Evolutionary conservation across 371 early-diverging fungal species (phyloP).

Genomic region (Lichtheimia ramosa): DNA sequence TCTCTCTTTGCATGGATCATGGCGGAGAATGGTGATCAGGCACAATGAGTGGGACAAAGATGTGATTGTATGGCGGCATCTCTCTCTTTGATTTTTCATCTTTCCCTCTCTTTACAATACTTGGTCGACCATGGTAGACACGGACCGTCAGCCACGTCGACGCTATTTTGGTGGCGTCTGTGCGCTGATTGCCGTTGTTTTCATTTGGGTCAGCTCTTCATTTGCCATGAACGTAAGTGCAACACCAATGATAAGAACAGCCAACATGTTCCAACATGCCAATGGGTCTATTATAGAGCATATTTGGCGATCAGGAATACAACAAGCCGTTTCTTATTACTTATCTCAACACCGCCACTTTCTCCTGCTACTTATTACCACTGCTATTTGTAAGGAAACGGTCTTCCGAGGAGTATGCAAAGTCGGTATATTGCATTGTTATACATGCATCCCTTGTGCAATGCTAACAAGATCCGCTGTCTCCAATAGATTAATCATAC

Average conservation of each 20-base stretch:
- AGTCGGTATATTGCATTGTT: conserved; percentile 10
- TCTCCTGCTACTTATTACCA: conserved; percentile 72
- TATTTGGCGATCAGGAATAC: conserved; percentile 69
- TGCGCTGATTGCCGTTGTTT: conserved; percentile 68
- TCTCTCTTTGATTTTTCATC: too few species aligned
- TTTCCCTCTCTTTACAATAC: background rate
- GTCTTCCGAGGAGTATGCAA: conserved; percentile 19
- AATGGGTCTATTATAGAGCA: conserved; percentile 37
- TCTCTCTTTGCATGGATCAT: too few species aligned
- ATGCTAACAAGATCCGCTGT: too few species aligned
- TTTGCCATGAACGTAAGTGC: conserved; percentile 74
- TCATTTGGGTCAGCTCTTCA: conserved; percentile 85
- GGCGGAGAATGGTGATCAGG: too few species aligned
- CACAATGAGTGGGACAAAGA: too few species aligned
- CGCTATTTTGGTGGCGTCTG: conserved; percentile 61
- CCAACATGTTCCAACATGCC: background rate
- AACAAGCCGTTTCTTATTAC: conserved; percentile 81
- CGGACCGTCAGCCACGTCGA: conserved; percentile 18
- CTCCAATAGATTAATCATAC: conserved; percentile 5
- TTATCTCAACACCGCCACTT: conserved; percentile 76
- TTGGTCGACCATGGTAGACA: background rate
- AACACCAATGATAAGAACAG: background rate
- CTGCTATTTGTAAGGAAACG: conserved; percentile 6
- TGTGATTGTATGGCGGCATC: too few species aligned
- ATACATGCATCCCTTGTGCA: too few species aligned